Percentiles rank a stretch among this genome's conserved stretches.
Conservation (phyloP, 208 protist species). For the Wallacemonas sp. region DNA sequence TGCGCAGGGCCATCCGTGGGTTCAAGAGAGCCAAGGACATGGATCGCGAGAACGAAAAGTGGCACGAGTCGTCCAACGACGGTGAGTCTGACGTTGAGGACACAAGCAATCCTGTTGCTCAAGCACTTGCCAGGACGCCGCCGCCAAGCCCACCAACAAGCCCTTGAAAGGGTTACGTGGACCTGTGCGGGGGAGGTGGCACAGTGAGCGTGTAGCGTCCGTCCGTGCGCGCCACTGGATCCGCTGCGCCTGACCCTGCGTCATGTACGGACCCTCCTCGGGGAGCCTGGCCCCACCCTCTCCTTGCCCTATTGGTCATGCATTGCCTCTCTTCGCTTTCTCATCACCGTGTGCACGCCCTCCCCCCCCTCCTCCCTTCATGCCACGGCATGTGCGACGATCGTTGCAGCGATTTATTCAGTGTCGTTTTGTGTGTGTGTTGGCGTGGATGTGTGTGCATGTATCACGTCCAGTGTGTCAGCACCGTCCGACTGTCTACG, state of each 20-base stretch:
- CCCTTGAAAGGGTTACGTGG: too few relatives aligned
- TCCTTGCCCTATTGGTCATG: background rate
- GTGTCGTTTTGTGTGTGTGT: conserved; percentile 11
- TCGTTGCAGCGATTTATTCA: too few relatives aligned
- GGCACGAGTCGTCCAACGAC: conserved; percentile 35
- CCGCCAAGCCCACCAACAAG: background rate
- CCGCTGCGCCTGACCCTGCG: too few relatives aligned
- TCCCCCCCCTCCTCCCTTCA: background rate
- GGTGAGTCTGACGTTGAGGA: conserved; percentile 1
- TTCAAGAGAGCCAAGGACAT: conserved; percentile 64
- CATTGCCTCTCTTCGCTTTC: too few relatives aligned
- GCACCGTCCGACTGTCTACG: too few relatives aligned
- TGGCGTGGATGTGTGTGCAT: conserved; percentile 3
- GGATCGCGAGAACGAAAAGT: conserved; percentile 67
- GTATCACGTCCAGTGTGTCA: too few relatives aligned
- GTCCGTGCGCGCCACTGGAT: too few relatives aligned
- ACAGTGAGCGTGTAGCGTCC: too few relatives aligned
- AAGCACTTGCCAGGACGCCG: background rate
- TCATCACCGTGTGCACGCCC: too few relatives aligned
- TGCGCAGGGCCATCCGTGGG: conserved; percentile 45
- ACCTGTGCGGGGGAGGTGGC: too few relatives aligned
- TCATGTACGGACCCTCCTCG: too few relatives aligned
- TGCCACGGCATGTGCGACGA: too few relatives aligned
- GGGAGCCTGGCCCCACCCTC: background rate
- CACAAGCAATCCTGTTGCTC: conserved; percentile 4